Evolutionary conservation across 2,329 filamentous ascomycete species (phyloP).

Genomic region (Colletotrichum tropicale): DNA sequence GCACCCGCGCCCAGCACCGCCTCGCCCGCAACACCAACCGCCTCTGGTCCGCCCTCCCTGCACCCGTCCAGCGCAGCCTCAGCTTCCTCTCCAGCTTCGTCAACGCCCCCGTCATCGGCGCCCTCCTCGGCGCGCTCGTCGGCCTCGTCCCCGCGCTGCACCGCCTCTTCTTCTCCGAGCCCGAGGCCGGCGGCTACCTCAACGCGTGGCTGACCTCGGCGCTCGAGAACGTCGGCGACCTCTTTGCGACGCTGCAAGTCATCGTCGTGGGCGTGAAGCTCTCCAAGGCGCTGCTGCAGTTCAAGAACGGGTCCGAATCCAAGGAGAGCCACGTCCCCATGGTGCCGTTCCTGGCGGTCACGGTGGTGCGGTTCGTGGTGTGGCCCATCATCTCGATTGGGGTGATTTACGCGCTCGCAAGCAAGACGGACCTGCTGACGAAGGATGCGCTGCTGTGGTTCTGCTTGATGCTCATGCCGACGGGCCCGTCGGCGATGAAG

Average conservation of each 20-base stretch:
- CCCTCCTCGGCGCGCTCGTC: slow-evolving; percentile 60
- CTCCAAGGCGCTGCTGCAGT: slow-evolving; percentile 49
- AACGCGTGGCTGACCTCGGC: slow-evolving; percentile 69
- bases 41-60: slow-evolving; percentile 4
- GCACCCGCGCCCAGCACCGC: background rate
- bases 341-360: slow-evolving; percentile 56
- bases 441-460: slow-evolving; percentile 72
- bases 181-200: slow-evolving; percentile 65
- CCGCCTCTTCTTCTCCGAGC: slow-evolving; percentile 62
- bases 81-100: slow-evolving; percentile 52
- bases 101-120: slow-evolving; percentile 67
- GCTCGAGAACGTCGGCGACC: slow-evolving; percentile 63
- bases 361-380: slow-evolving; percentile 61
- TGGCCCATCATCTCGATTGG: slow-evolving; percentile 59
- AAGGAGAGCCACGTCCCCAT: slow-evolving; percentile 33
- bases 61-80: slow-evolving; percentile 32
- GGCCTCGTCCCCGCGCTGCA: slow-evolving; percentile 66
- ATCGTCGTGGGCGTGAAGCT: slow-evolving; percentile 72
- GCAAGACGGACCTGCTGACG: slow-evolving; percentile 53
- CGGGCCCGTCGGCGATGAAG: slow-evolving; percentile 52
- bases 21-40: background rate
- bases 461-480: slow-evolving; percentile 52
- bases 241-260: slow-evolving; percentile 70
- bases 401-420: slow-evolving; percentile 58
- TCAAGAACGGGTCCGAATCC: slow-evolving; percentile 32